Conservation (phyloP, 768 basidiomycete genomes). For the Cystobasidium onofrii region DNA sequence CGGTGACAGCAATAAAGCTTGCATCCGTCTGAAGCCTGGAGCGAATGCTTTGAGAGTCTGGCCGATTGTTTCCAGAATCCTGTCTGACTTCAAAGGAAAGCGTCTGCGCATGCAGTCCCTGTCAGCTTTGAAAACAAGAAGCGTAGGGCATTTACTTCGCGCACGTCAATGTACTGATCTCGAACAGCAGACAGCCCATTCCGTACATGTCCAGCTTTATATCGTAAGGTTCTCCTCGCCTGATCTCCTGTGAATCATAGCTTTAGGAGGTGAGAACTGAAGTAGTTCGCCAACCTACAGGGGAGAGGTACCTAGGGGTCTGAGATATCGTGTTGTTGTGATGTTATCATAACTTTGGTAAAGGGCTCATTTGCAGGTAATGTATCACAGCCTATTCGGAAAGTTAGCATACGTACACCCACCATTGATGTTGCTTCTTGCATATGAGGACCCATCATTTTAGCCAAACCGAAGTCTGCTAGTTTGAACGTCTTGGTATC, state of each 20-base stretch:
- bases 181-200: slow-evolving; percentile 8
- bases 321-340: neutral
- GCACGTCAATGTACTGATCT: slow-evolving; percentile 3
- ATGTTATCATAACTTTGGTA: neutral
- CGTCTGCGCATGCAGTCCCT: no score
- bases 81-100: no score
- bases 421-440: no score
- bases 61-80: no score
- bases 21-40: no score
- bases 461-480: no score
- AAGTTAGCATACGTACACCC: neutral
- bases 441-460: no score
- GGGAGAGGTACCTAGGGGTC: slow-evolving; percentile 1
- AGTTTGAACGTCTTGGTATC: no score
- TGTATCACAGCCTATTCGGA: neutral
- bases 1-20: no score
- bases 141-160: no score
- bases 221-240: neutral
- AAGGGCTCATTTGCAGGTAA: neutral
- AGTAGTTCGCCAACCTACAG: slow-evolving; percentile 3
- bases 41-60: no score
- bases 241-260: neutral
- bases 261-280: neutral
- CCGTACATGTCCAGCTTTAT: slow-evolving; percentile 2
- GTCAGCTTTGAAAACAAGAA: no score